A percentile compares a stretch with the other conserved stretches of the same genome.
phyloP scores from a whole-genome alignment of 2,329 filamentous ascomycete genomes.

The Lachnellula hyalina region DNA sequence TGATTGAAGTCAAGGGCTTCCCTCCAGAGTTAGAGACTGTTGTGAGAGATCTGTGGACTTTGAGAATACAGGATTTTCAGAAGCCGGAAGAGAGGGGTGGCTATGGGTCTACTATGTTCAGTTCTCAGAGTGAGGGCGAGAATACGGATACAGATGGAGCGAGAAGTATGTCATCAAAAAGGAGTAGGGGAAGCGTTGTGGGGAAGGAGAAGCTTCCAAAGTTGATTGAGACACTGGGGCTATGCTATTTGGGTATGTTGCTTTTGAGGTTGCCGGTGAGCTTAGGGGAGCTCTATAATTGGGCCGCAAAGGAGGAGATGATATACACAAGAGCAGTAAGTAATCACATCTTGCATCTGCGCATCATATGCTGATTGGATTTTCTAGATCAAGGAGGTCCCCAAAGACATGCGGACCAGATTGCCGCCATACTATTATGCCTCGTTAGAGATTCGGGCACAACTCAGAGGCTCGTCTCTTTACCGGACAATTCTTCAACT shows the following conservation, averaged over 20 bases:
- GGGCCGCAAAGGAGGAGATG: slow-evolving; percentile 62
- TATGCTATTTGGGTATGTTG: slow-evolving; percentile 76
- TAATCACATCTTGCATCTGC: slow-evolving; percentile 3
- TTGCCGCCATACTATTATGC: slow-evolving; percentile 57
- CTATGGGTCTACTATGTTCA: slow-evolving; percentile 31
- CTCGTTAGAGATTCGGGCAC: slow-evolving; percentile 47
- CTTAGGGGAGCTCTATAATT: slow-evolving; percentile 65
- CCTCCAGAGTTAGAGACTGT: slow-evolving; percentile 71
- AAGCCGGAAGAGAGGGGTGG: slow-evolving; percentile 32
- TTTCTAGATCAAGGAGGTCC: slow-evolving; percentile 49
- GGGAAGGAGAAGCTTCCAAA: slow-evolving; percentile 46
- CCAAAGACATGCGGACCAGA: slow-evolving; percentile 59
- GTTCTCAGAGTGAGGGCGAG: slow-evolving; percentile 32
- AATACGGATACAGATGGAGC: slow-evolving; percentile 33
- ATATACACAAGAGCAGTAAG: slow-evolving; percentile 65
- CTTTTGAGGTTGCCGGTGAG: slow-evolving; percentile 73
- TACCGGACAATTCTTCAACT: slow-evolving; percentile 60
- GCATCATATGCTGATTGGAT: not conserved
- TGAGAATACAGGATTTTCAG: slow-evolving; percentile 40
- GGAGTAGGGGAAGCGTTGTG: slow-evolving; percentile 17
- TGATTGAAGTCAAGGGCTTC: slow-evolving; percentile 62
- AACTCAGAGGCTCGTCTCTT: slow-evolving; percentile 51
- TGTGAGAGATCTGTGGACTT: slow-evolving; percentile 78
- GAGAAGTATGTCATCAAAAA: slow-evolving; percentile 43
- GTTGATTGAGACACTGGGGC: slow-evolving; percentile 66